Evolutionary conservation across 768 basidiomycete species (phyloP), one percentile per base, ranked within the genome.

Genomic region (Holtermanniella nyarrowii): DNA sequence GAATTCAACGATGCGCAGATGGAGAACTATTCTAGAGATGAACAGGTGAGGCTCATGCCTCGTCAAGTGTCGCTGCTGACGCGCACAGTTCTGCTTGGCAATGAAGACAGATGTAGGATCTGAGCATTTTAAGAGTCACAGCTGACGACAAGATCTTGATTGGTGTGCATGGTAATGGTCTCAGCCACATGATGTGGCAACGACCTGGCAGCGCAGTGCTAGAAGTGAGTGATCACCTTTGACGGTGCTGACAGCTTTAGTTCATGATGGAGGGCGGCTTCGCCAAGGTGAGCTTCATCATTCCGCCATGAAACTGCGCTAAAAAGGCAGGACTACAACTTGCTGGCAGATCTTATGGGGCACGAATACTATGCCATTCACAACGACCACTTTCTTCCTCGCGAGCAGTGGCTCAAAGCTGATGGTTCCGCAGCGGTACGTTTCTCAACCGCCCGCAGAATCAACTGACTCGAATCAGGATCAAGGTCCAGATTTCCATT

Each of bases 251-350:
- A 24, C 16, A 5, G 24, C 22, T 24, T 7, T 12, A 23, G 60
- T 48, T 65, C 53, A 65, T 65, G 63, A 42, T 44, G 24, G 43
- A 45, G 7, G 50, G 50, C 41, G 63, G 63, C 5, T 65, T 65
- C 47, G 58, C 61, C n/a, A 58, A 44, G 49, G 63, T 65, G 40
- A 48, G 60, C 54, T 14, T 26, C 25, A 12, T 12, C 46, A 20
- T 26, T 11, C 46, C 39, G 46, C 5, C 5, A 26, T 27, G 26
- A 10, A 27, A 21, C 16, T 23, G 11, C 13, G 20, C n/a, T 46
- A n/a, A 11, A 44, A 27, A 13, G 12, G 11, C 42, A 53, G 52
- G 57, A 58, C 44, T 59, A 59, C 37, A 47, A 43, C 1, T 52
- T 54, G 13, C 49, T 53, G 5, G 54, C 51, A 23, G 47, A 56